Base-by-base conservation (phyloP, 768 basidiomycete species). In the Leccinum pellstonianum region DNA sequence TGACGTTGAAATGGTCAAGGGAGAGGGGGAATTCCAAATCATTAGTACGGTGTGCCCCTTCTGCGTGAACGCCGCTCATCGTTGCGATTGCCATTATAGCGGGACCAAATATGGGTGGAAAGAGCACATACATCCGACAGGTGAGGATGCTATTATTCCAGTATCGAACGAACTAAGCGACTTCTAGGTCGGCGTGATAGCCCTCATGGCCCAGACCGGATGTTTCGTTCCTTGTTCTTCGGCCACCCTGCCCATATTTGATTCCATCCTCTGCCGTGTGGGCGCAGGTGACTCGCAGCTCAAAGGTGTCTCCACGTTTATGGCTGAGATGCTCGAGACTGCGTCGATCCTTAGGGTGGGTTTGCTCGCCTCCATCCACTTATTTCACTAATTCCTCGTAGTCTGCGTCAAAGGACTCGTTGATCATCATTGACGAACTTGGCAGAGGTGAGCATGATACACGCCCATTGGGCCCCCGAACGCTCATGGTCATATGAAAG, bases 301-400 rank as follows among this genome's bases (percentile, higher is more conserved):
- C 49, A 98, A 97, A 74, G 97, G 97, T 11, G 93, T 99, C 0
- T 96, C 94, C 25, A 99, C 96, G 0, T 99, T 99, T 73, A 98
- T 98, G 96, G 95, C 95, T 2, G 97, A 99, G 75, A 98, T 98
- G 97, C 81, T 99, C 29, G 97, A 99, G 74, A 98, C 95, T 0
- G 95, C 97, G 0, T 93, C 91, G 0, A 98, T 98, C 67, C 81
- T 99, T 47, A 83, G 89, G 67, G 93, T 93, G 38, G 29, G 85
- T 67, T 67, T 50, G 19, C 35, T 61, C 12, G 62, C 6, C 25
- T 51, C 11, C 5, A 19, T 19, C 43, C 19, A 1, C 17, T 7
- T 57, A 12, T 46, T 6, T 7, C 3, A 12, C 7, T 69, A 21
- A 65, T 12, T 19, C 33, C 41, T 25, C 57, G 15, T 61, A 97